phyloP scores from a whole-genome alignment of 768 basidiomycete species.

The Gymnopilus junonius region DNA sequence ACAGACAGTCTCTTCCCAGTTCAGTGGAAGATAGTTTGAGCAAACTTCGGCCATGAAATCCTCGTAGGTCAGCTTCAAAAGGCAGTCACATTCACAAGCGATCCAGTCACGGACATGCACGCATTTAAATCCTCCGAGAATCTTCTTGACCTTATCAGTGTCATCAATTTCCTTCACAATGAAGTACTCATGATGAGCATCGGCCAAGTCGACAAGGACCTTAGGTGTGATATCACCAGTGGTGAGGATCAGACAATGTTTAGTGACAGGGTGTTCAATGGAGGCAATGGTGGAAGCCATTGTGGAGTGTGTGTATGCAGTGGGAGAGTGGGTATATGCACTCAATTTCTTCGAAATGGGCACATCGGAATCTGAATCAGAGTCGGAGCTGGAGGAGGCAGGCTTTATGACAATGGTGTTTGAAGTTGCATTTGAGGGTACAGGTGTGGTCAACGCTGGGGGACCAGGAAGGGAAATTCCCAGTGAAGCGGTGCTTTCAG shows the following conservation, averaged over 20 bases:
- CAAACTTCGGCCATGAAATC: constrained; percentile 16
- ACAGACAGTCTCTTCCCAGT: constrained; percentile 18
- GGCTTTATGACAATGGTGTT: too few relatives aligned
- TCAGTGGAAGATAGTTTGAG: constrained; percentile 8
- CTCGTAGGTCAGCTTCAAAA: constrained; percentile 17
- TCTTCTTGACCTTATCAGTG: background rate
- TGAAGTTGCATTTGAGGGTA: too few relatives aligned
- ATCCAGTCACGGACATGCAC: too few relatives aligned
- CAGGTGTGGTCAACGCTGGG: too few relatives aligned
- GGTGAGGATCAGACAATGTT: background rate
- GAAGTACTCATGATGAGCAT: background rate
- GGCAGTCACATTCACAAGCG: background rate
- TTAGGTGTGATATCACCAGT: constrained; percentile 11
- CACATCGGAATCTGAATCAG: too few relatives aligned
- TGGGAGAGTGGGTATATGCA: too few relatives aligned
- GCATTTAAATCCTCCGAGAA: too few relatives aligned
- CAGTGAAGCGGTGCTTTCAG: too few relatives aligned
- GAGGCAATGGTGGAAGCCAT: background rate
- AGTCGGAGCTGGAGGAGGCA: too few relatives aligned
- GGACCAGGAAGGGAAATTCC: too few relatives aligned
- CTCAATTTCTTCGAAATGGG: too few relatives aligned
- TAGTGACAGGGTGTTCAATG: background rate
- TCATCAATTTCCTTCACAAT: background rate
- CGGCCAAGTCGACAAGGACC: background rate
- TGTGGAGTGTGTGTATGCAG: too few relatives aligned